phyloP scores from a whole-genome alignment of 495 filamentous ascomycete species.

The Delitschia confertaspora region DNA sequence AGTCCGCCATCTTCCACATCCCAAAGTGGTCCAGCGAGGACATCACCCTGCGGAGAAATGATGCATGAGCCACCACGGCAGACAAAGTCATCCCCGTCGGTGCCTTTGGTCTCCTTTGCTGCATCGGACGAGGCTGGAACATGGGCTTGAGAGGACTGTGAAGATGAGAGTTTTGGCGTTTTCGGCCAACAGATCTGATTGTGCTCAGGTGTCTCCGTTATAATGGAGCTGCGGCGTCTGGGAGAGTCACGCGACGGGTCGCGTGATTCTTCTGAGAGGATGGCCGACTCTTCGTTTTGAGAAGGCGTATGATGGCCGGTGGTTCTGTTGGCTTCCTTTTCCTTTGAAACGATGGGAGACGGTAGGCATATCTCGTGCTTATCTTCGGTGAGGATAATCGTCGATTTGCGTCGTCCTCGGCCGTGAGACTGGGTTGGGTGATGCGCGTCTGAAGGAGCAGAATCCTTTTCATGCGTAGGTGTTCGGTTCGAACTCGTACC shows the following conservation, averaged over 20 bases:
- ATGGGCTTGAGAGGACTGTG: no score
- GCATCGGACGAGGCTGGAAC: no score
- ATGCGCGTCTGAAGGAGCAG: no score
- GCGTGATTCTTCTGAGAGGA: no score
- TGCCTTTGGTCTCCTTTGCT: not conserved
- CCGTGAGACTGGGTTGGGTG: constrained; percentile 10
- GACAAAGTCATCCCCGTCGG: constrained; percentile 40
- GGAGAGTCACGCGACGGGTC: no score
- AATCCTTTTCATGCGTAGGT: not conserved
- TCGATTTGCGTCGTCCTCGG: constrained; percentile 24
- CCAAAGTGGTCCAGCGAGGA: constrained; percentile 75
- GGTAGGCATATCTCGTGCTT: constrained; percentile 48
- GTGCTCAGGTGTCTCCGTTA: no score
- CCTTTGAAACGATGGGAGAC: constrained; percentile 34
- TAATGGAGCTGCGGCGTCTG: no score
- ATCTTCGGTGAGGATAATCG: constrained; percentile 40
- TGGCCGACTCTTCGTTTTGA: no score
- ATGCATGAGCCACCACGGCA: constrained; percentile 77
- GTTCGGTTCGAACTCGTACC: not conserved
- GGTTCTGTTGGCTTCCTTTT: no score
- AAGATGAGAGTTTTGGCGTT: no score
- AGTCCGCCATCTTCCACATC: constrained; percentile 58
- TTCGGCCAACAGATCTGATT: no score
- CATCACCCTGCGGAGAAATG: constrained; percentile 66
- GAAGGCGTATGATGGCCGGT: no score